Percentiles rank a stretch among this genome's conserved stretches.
phyloP scores from a whole-genome alignment of 2,329 filamentous ascomycete genomes.

The Colletotrichum godetiae region DNA sequence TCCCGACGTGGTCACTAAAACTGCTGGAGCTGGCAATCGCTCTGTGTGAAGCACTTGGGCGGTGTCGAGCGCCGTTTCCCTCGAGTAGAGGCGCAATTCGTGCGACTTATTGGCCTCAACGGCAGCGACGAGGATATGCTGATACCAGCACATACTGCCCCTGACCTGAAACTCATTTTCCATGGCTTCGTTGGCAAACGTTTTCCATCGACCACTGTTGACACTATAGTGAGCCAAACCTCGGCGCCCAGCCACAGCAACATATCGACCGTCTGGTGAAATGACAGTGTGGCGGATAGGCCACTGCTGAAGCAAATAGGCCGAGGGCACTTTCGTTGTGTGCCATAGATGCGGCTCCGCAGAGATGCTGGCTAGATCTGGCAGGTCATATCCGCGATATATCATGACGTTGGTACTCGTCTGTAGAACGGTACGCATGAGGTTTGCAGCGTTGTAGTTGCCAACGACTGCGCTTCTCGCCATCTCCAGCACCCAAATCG shows the following conservation, averaged over 20 bases:
- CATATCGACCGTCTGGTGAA: constrained; percentile 91
- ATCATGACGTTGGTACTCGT: constrained; percentile 90
- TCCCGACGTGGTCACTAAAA: constrained; percentile 88
- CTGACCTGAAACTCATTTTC: constrained; percentile 94
- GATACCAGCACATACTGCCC: constrained; percentile 99
- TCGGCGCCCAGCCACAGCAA: constrained; percentile 93
- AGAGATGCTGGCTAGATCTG: constrained; percentile 90
- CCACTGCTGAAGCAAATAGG: constrained; percentile 92
- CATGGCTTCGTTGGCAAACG: constrained; percentile 81
- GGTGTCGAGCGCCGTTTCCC: constrained; percentile 82
- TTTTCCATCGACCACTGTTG: constrained; percentile 94
- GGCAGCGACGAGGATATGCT: constrained; percentile 92
- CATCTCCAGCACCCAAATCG: constrained; percentile 90
- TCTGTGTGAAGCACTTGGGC: constrained; percentile 81
- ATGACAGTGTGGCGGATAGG: constrained; percentile 89
- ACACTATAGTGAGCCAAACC: constrained; percentile 97
- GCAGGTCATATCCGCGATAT: constrained; percentile 92
- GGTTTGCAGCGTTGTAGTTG: constrained; percentile 91
- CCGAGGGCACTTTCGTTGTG: constrained; percentile 84
- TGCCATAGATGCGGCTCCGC: constrained; percentile 97
- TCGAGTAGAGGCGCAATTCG: constrained; percentile 91
- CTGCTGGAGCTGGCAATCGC: constrained; percentile 84
- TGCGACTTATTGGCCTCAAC: constrained; percentile 87
- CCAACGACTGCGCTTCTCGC: constrained; percentile 92
- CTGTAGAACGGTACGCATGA: constrained; percentile 89